These are phyloP conservation scores for Yamadazyma nakazawae DNA, from an alignment of 805 yeast species.

Conservation along the genomic window DNA sequence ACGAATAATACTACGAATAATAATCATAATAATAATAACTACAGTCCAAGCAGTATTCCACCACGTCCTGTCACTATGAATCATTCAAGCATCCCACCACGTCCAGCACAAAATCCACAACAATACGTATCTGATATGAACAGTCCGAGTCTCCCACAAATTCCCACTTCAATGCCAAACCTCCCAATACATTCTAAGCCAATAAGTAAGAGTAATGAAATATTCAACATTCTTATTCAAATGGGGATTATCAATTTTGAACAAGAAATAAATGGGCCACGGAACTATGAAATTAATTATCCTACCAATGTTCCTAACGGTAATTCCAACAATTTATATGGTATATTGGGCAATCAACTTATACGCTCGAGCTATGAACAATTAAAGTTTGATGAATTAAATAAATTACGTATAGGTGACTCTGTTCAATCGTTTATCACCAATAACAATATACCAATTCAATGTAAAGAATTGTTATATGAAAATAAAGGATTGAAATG, in stretches of 20 bases:
- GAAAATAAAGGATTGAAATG: conserved; percentile 75
- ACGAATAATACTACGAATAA: neutral
- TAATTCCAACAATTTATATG: conserved; percentile 7
- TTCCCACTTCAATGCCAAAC: conserved; percentile 4
- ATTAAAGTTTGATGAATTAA: conserved; percentile 29
- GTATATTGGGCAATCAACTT: conserved; percentile 12
- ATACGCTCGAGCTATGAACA: conserved; percentile 32
- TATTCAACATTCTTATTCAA: conserved; percentile 33
- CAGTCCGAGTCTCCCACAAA: conserved; percentile 4
- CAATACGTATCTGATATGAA: neutral
- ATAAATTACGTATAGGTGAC: conserved; percentile 13
- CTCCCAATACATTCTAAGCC: neutral
- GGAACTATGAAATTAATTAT: conserved; percentile 14
- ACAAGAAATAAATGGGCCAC: conserved; percentile 27
- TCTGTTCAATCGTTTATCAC: conserved; percentile 38
- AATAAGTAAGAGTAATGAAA: conserved; percentile 19
- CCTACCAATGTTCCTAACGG: conserved; percentile 10
- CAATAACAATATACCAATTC: conserved; percentile 23
- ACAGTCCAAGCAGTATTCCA: conserved; percentile 9
- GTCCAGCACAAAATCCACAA: neutral
- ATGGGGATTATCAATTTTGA: conserved; percentile 39
- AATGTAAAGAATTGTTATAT: conserved; percentile 39
- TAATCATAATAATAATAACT: neutral
- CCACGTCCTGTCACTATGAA: neutral
- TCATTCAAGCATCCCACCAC: neutral